phyloP scores from a whole-genome alignment of 805 yeast species.

The Yamadazyma paraphyllophila region DNA sequence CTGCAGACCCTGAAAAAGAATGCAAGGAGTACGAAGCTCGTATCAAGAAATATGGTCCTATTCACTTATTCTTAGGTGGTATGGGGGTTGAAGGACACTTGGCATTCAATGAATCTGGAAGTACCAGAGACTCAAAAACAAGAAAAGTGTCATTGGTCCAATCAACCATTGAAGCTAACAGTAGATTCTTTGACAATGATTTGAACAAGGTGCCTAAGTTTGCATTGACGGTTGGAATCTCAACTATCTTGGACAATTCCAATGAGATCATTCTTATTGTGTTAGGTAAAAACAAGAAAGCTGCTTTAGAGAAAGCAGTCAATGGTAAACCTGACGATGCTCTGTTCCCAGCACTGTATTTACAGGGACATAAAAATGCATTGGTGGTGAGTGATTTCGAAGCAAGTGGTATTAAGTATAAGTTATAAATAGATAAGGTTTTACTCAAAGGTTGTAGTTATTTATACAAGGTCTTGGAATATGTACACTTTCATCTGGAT shows the following conservation, averaged over 20 bases:
- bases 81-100: constrained; percentile 62
- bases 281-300: constrained; percentile 45
- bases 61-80: constrained; percentile 56
- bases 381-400: constrained; percentile 47
- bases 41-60: constrained; percentile 47
- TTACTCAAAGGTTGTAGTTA: too few relatives aligned
- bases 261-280: constrained; percentile 52
- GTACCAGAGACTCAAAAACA: constrained; percentile 43
- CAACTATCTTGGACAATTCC: constrained; percentile 55
- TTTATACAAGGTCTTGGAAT: too few relatives aligned
- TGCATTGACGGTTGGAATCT: constrained; percentile 56
- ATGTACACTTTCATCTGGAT: too few relatives aligned
- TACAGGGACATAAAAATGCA: constrained; percentile 47
- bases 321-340: constrained; percentile 36
- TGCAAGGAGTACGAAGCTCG: constrained; percentile 48
- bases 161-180: constrained; percentile 52
- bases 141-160: constrained; percentile 47
- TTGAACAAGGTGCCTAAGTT: constrained; percentile 46
- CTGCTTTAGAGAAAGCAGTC: constrained; percentile 48
- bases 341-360: constrained; percentile 48
- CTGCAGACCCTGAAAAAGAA: constrained; percentile 44
- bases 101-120: constrained; percentile 60
- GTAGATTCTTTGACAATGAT: constrained; percentile 50
- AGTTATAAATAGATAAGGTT: constrained; percentile 21
- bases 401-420: constrained; percentile 40